phyloP scores from a whole-genome alignment of 495 filamentous ascomycete genomes.

The Parathielavia appendiculata region DNA sequence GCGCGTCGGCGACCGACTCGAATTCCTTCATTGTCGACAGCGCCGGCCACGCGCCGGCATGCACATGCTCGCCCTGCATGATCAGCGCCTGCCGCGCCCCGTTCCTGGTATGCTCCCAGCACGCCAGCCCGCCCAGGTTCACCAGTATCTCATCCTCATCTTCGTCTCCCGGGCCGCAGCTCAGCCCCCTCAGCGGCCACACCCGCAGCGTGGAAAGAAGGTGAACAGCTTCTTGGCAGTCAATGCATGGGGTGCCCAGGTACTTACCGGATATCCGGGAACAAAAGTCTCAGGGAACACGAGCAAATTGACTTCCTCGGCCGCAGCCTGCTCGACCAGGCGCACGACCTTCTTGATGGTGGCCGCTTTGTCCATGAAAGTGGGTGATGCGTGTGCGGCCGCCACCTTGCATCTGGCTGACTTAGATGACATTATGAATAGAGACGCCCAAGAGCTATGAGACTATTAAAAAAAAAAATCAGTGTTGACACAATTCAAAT shows the following conservation, averaged over 20 bases:
- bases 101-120: slow-evolving; percentile 48
- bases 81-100: slow-evolving; percentile 41
- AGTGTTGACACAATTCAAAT: no score
- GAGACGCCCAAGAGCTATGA: no score
- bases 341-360: slow-evolving; percentile 30
- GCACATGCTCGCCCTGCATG: slow-evolving; percentile 36
- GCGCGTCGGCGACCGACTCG: slow-evolving; percentile 31
- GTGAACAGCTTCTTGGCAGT: slow-evolving; percentile 30
- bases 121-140: slow-evolving; percentile 44
- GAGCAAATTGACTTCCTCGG: slow-evolving; percentile 28
- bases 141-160: no score
- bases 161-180: no score
- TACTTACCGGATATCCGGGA: slow-evolving; percentile 29
- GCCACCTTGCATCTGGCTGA: slow-evolving; percentile 31
- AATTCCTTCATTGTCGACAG: slow-evolving; percentile 38
- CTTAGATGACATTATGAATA: slow-evolving; percentile 7
- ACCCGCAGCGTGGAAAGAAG: slow-evolving; percentile 36
- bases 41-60: slow-evolving; percentile 40
- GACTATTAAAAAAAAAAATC: no score
- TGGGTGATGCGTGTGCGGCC: slow-evolving; percentile 33
- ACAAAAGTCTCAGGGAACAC: slow-evolving; percentile 38
- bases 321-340: slow-evolving; percentile 29
- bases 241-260: slow-evolving; percentile 32
- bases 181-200: slow-evolving; percentile 8
- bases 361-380: slow-evolving; percentile 35